A percentile compares a stretch with the other conserved stretches of the same genome.
Conservation (phyloP, 2,329 filamentous ascomycete species). For the Nannizziopsis barbatae region DNA sequence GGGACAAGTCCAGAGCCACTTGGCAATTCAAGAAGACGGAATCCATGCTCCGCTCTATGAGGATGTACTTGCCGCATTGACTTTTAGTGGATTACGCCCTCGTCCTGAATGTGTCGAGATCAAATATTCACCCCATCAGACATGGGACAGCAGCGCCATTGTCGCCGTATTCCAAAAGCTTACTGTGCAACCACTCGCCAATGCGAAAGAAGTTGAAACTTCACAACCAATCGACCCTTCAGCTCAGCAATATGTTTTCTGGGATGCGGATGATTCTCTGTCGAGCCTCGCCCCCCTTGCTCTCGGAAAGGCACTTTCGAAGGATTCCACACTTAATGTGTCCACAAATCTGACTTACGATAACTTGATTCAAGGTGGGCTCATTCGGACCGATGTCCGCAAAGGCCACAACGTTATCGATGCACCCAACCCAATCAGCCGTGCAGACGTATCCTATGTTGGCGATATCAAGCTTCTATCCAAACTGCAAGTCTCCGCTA, state of each 20-base stretch:
- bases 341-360: slow-evolving; percentile 49
- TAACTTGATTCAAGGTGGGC: slow-evolving; percentile 60
- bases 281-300: slow-evolving; percentile 54
- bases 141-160: slow-evolving; percentile 46
- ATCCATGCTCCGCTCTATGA: slow-evolving; percentile 77
- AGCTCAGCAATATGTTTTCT: slow-evolving; percentile 81
- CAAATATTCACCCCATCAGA: slow-evolving; percentile 71
- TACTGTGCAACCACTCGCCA: slow-evolving; percentile 31
- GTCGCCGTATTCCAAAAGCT: slow-evolving; percentile 38
- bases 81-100: slow-evolving; percentile 59
- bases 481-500: slow-evolving; percentile 61
- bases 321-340: slow-evolving; percentile 51
- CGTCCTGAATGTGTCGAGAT: slow-evolving; percentile 62
- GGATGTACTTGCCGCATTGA: slow-evolving; percentile 77
- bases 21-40: slow-evolving; percentile 61
- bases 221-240: slow-evolving; percentile 39
- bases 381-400: slow-evolving; percentile 73
- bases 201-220: slow-evolving; percentile 21
- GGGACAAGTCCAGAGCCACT: slow-evolving; percentile 69
- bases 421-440: slow-evolving; percentile 66
- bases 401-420: slow-evolving; percentile 73
- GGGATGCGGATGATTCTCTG: slow-evolving; percentile 70
- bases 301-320: slow-evolving; percentile 49
- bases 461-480: slow-evolving; percentile 70
- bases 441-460: slow-evolving; percentile 68